Percentiles rank a stretch among this genome's conserved stretches.
These are phyloP conservation scores for Aspergillus persii DNA, from an alignment of 2,329 filamentous ascomycete species.

Conservation along the genomic window DNA sequence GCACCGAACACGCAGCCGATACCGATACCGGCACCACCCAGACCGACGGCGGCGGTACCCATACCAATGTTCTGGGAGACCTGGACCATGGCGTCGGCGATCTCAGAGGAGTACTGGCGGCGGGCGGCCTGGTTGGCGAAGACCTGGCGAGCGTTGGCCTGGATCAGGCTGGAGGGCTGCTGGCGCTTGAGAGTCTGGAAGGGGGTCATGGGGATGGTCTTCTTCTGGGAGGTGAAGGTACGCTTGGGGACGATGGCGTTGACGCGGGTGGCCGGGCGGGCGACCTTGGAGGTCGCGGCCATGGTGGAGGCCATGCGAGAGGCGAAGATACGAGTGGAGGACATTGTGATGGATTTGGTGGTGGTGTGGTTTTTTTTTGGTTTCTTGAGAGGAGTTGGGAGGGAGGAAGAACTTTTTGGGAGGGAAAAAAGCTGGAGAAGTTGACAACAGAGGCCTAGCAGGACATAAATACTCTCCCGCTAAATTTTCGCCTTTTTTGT, in stretches of 20 bases:
- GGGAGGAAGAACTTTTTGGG: constrained; percentile 29
- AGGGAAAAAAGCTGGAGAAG: constrained; percentile 35
- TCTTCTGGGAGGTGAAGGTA: constrained; percentile 54
- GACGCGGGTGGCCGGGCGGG: constrained; percentile 70
- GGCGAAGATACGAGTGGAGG: constrained; percentile 72
- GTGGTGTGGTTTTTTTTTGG: constrained; percentile 8
- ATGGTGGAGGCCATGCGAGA: constrained; percentile 68
- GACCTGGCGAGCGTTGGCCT: constrained; percentile 64
- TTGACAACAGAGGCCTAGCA: constrained; percentile 28
- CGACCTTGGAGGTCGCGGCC: constrained; percentile 73
- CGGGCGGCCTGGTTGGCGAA: constrained; percentile 58
- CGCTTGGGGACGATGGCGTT: constrained; percentile 68
- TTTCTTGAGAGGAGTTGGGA: constrained; percentile 25
- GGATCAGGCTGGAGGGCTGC: constrained; percentile 65
- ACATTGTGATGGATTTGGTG: constrained; percentile 66
- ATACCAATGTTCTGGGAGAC: constrained; percentile 89
- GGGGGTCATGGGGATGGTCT: constrained; percentile 46
- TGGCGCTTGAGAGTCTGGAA: constrained; percentile 75
- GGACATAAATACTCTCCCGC: constrained; percentile 39
- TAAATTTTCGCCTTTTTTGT: constrained; percentile 37
- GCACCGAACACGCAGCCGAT: constrained; percentile 92
- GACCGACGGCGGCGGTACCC: constrained; percentile 86
- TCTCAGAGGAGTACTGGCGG: constrained; percentile 83
- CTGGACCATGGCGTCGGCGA: constrained; percentile 80
- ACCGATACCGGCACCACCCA: constrained; percentile 90